Evolutionary conservation across 2,329 filamentous ascomycete genomes (phyloP).

Genomic region (Diaporthe vaccinii): DNA sequence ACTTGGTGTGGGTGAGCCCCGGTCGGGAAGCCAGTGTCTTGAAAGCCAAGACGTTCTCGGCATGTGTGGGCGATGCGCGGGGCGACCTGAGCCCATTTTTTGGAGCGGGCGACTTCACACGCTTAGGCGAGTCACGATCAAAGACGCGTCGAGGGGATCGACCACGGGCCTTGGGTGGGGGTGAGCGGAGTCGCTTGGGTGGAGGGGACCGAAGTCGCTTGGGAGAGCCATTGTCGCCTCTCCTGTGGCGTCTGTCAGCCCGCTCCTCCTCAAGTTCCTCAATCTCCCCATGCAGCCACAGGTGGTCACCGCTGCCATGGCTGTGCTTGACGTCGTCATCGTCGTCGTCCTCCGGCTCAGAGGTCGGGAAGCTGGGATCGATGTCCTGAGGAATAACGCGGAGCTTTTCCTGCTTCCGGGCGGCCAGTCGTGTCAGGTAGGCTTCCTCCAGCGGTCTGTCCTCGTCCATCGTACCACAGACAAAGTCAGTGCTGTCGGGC

Average conservation of each 20-base stretch:
- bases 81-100: constrained; percentile 65
- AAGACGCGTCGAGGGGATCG: constrained; percentile 72
- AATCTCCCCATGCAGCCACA: constrained; percentile 80
- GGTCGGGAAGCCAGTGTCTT: constrained; percentile 70
- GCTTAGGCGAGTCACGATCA: constrained; percentile 77
- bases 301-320: constrained; percentile 75
- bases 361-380: constrained; percentile 96
- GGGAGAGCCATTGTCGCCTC: constrained; percentile 67
- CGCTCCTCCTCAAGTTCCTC: constrained; percentile 74
- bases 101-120: constrained; percentile 79
- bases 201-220: constrained; percentile 72
- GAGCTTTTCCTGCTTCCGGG: constrained; percentile 85
- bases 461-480: constrained; percentile 97
- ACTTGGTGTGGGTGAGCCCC: constrained; percentile 83
- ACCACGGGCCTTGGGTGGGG: constrained; percentile 64
- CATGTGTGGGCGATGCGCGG: constrained; percentile 58
- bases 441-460: constrained; percentile 95
- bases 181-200: constrained; percentile 62
- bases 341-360: constrained; percentile 89
- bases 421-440: constrained; percentile 87
- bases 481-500: constrained; percentile 97
- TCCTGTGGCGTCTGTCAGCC: constrained; percentile 63
- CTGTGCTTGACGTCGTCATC: constrained; percentile 75
- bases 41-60: constrained; percentile 57
- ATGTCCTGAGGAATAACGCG: constrained; percentile 93